Evolutionary conservation across 2,329 filamentous ascomycete genomes (phyloP).

Genomic region (Sphaerostilbella broomeana): DNA sequence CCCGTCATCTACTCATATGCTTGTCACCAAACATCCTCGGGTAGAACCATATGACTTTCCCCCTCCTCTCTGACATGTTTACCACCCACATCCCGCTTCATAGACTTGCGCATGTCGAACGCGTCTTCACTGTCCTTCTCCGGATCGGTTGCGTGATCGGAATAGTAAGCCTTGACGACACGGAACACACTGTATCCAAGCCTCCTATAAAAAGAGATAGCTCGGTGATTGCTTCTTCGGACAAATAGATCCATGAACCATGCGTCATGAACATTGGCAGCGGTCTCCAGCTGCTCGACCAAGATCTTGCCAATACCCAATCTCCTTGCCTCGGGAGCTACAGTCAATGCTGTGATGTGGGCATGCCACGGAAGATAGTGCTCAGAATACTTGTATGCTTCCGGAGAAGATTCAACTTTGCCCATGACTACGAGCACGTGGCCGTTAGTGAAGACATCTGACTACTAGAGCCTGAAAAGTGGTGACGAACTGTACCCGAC

Average conservation of each 20-base stretch:
- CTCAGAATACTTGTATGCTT: slow-evolving; percentile 65
- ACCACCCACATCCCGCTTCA: slow-evolving; percentile 69
- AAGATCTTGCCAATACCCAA: slow-evolving; percentile 82
- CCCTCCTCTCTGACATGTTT: slow-evolving; percentile 77
- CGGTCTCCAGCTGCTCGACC: slow-evolving; percentile 72
- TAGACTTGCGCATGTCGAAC: slow-evolving; percentile 92
- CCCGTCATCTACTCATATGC: too few relatives aligned
- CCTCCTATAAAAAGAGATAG: slow-evolving; percentile 80
- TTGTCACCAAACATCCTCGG: slow-evolving; percentile 80
- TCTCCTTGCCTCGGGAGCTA: slow-evolving; percentile 78
- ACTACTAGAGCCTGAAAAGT: slow-evolving; percentile 5
- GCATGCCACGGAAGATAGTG: slow-evolving; percentile 99
- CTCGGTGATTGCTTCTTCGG: slow-evolving; percentile 76
- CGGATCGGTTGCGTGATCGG: slow-evolving; percentile 66
- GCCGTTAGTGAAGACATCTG: slow-evolving; percentile 4
- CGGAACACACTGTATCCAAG: slow-evolving; percentile 91
- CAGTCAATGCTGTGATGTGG: slow-evolving; percentile 92
- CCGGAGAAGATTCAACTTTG: slow-evolving; percentile 83
- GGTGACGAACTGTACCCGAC: slow-evolving; percentile 76
- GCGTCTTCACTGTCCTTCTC: slow-evolving; percentile 70
- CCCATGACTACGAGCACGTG: slow-evolving; percentile 70
- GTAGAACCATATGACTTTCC: slow-evolving; percentile 68
- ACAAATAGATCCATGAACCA: slow-evolving; percentile 98
- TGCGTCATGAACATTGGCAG: slow-evolving; percentile 72
- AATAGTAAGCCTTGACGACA: slow-evolving; percentile 86